Percentiles rank a stretch among this genome's conserved stretches.
Evolutionary conservation across 768 basidiomycete species (phyloP).

Genomic region (Leucosporidium creatinivorum): DNA sequence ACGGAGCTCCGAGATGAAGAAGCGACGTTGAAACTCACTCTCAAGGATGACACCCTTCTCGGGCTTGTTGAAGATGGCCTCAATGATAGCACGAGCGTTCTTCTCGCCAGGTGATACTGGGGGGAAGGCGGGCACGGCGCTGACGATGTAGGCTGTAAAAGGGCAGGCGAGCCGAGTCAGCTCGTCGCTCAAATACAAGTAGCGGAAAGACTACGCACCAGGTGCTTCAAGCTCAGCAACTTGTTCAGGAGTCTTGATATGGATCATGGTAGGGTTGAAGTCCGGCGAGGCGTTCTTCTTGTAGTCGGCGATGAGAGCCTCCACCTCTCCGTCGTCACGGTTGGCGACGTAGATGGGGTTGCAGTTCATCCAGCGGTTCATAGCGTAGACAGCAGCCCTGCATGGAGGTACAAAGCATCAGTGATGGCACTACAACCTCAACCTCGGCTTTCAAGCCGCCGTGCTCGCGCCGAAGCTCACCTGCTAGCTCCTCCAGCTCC

Average conservation of each 20-base stretch:
- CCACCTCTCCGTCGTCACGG: constrained; percentile 34
- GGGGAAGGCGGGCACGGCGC: constrained; percentile 35
- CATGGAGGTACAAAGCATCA: not conserved
- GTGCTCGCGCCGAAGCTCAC: not conserved
- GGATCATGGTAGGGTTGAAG: constrained; percentile 33
- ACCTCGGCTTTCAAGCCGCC: not conserved
- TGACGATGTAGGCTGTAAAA: constrained; percentile 33
- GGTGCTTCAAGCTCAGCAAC: constrained; percentile 29
- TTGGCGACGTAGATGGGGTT: constrained; percentile 38
- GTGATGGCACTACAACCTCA: not conserved
- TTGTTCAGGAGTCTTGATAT: constrained; percentile 35
- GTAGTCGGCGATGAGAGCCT: constrained; percentile 30
- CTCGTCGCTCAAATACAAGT: too few species aligned
- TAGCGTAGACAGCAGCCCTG: constrained; percentile 34
- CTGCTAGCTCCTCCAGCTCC: constrained; percentile 35
- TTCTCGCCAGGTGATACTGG: constrained; percentile 30
- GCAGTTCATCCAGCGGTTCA: constrained; percentile 27
- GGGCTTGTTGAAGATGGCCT: constrained; percentile 32
- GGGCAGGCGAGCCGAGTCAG: not conserved
- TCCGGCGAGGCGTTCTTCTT: constrained; percentile 16
- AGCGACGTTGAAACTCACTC: constrained; percentile 12
- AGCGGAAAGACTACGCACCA: constrained; percentile 14
- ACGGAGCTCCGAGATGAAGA: not conserved
- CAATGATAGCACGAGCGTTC: constrained; percentile 31
- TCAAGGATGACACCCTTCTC: constrained; percentile 37